Conservation (phyloP, 768 basidiomycete species). For the Suillus lakei region DNA sequence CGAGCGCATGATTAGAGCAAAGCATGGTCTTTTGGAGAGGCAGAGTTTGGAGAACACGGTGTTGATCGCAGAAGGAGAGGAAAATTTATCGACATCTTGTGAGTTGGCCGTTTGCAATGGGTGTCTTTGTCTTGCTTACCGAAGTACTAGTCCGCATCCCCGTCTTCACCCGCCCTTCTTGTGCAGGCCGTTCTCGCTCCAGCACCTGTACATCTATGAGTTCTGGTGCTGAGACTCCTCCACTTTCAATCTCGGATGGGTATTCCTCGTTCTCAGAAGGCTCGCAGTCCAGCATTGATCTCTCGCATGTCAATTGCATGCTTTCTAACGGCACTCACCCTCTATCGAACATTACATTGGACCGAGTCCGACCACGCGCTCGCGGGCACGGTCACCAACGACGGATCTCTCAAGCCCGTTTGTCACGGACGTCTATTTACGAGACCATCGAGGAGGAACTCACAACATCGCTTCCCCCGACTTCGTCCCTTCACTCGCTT, state of each 20-base stretch:
- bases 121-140: background rate
- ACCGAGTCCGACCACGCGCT: slow-evolving; percentile 45
- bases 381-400: slow-evolving; percentile 74
- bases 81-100: slow-evolving; percentile 55
- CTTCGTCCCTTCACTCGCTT: slow-evolving; percentile 27
- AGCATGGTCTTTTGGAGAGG: slow-evolving; percentile 62
- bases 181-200: slow-evolving; percentile 60
- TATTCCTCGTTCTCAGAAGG: slow-evolving; percentile 69
- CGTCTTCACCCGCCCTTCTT: slow-evolving; percentile 65
- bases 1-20: slow-evolving; percentile 70
- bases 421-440: slow-evolving; percentile 71
- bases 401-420: slow-evolving; percentile 65
- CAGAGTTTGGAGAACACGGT: slow-evolving; percentile 71
- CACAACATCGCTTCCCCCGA: slow-evolving; percentile 35
- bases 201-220: slow-evolving; percentile 66
- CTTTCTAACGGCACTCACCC: slow-evolving; percentile 63
- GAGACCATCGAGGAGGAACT: slow-evolving; percentile 82
- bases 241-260: slow-evolving; percentile 69
- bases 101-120: slow-evolving; percentile 26
- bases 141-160: slow-evolving; percentile 41
- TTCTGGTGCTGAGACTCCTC: slow-evolving; percentile 73
- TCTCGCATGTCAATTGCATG: slow-evolving; percentile 60
- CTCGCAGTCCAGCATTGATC: slow-evolving; percentile 79
- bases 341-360: slow-evolving; percentile 45
- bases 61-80: slow-evolving; percentile 67